Conservation (phyloP, 2,329 filamentous ascomycete genomes). For the Aspergillus fumigatiaffinis region DNA sequence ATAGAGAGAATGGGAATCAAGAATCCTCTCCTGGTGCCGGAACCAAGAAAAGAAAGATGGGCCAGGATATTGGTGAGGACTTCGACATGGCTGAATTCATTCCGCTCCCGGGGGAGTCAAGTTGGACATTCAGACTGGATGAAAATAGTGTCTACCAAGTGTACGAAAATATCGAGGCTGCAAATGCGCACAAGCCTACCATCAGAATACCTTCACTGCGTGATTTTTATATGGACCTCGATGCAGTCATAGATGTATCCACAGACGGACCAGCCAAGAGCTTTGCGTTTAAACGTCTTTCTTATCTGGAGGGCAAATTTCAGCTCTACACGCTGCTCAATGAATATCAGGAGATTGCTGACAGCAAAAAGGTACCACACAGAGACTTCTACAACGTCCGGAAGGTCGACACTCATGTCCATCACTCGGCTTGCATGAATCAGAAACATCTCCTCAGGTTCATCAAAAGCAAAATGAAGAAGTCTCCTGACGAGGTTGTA, state of each 20-base stretch:
- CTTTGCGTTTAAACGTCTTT: conserved; percentile 89
- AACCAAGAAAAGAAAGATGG: conserved; percentile 71
- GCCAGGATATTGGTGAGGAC: conserved; percentile 86
- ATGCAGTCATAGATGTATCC: conserved; percentile 79
- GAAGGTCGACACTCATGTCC: conserved; percentile 98
- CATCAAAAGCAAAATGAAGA: conserved; percentile 99
- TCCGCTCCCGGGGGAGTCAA: conserved; percentile 66
- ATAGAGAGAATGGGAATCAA: conserved; percentile 41
- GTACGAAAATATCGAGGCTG: conserved; percentile 65
- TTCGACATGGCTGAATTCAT: conserved; percentile 77
- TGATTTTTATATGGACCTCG: conserved; percentile 94
- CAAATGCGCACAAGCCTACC: conserved; percentile 63
- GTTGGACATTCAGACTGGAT: conserved; percentile 75
- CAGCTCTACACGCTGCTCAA: conserved; percentile 91
- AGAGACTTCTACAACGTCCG: conserved; percentile 98
- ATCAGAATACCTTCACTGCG: conserved; percentile 85
- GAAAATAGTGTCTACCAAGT: conserved; percentile 88
- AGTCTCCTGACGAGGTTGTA: conserved; percentile 89
- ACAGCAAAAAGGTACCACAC: conserved; percentile 96
- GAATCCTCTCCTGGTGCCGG: conserved; percentile 42
- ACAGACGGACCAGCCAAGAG: conserved; percentile 96
- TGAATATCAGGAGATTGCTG: conserved; percentile 95
- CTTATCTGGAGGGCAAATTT: conserved; percentile 96
- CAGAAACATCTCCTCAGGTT: conserved; percentile 97
- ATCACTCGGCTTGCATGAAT: conserved; percentile 99